Conservation (phyloP, 2,329 filamentous ascomycete species). For the Venturia carpophila region DNA sequence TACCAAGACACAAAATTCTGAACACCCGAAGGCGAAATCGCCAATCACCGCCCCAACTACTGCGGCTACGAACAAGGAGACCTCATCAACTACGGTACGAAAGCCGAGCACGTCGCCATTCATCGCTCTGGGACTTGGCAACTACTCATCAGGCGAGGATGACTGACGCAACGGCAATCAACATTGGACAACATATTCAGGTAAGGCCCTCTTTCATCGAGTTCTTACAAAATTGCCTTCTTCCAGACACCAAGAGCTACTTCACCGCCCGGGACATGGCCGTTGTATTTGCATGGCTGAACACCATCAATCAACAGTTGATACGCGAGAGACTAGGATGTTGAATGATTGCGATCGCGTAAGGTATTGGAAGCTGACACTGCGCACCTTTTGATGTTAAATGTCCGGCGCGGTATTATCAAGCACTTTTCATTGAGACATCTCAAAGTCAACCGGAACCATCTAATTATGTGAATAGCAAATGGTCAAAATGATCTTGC, state of each 20-base stretch:
- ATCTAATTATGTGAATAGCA: background rate
- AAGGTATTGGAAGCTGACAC: background rate
- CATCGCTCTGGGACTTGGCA: conserved; percentile 31
- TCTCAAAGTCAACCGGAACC: background rate
- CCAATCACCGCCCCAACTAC: conserved; percentile 22
- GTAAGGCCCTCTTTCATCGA: background rate
- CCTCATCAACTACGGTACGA: conserved; percentile 16
- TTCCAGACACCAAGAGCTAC: background rate
- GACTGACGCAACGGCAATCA: conserved; percentile 21
- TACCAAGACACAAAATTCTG: background rate
- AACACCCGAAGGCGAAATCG: conserved; percentile 15
- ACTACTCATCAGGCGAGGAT: conserved; percentile 40
- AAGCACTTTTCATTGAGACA: background rate
- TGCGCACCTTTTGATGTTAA: background rate
- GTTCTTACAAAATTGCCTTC: background rate
- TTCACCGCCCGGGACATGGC: background rate
- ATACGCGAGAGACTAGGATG: background rate
- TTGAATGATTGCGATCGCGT: background rate
- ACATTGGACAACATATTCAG: background rate
- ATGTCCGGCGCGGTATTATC: background rate
- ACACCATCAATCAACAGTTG: background rate
- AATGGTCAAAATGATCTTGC: background rate
- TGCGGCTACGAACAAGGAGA: conserved; percentile 15
- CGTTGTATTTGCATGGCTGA: background rate
- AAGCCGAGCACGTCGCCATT: conserved; percentile 18